phyloP scores from a whole-genome alignment of 495 filamentous ascomycete species.

The Talaromyces stipitatus region DNA sequence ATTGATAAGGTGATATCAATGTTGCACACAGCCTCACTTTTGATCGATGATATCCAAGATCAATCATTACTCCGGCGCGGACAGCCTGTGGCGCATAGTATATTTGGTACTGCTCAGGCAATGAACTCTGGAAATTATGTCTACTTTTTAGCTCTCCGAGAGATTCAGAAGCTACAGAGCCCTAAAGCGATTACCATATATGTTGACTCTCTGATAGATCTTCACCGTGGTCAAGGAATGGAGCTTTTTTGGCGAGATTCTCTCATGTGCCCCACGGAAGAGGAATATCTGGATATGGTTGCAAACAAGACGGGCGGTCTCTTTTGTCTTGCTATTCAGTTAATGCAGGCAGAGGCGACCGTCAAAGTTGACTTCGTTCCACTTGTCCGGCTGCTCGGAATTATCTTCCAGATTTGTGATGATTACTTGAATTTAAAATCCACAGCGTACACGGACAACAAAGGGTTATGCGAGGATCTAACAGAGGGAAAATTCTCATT shows the following conservation, averaged over 20 bases:
- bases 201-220: slow-evolving; percentile 18
- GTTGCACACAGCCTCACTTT: slow-evolving; percentile 17
- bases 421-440: slow-evolving; percentile 70
- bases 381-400: slow-evolving; percentile 45
- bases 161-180: slow-evolving; percentile 29
- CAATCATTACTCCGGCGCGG: slow-evolving; percentile 76
- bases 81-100: slow-evolving; percentile 83
- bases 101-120: slow-evolving; percentile 91
- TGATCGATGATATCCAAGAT: slow-evolving; percentile 46
- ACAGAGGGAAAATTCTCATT: slow-evolving; percentile 90
- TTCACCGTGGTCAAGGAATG: slow-evolving; percentile 21
- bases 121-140: slow-evolving; percentile 97
- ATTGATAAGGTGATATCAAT: slow-evolving; percentile 11
- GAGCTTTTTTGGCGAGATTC: slow-evolving; percentile 23
- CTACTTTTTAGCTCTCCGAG: slow-evolving; percentile 80
- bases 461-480: slow-evolving; percentile 80
- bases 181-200: slow-evolving; percentile 15
- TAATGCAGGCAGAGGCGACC: slow-evolving; percentile 17
- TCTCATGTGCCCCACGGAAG: slow-evolving; percentile 13
- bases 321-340: slow-evolving; percentile 14
- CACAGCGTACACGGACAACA: slow-evolving; percentile 60
- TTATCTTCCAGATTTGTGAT: slow-evolving; percentile 80
- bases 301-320: slow-evolving; percentile 25
- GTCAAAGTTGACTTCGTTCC: neutral
- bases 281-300: slow-evolving; percentile 23